Evolutionary conservation across 2,329 filamentous ascomycete genomes (phyloP).

Genomic region (Trichophaea hybrida): DNA sequence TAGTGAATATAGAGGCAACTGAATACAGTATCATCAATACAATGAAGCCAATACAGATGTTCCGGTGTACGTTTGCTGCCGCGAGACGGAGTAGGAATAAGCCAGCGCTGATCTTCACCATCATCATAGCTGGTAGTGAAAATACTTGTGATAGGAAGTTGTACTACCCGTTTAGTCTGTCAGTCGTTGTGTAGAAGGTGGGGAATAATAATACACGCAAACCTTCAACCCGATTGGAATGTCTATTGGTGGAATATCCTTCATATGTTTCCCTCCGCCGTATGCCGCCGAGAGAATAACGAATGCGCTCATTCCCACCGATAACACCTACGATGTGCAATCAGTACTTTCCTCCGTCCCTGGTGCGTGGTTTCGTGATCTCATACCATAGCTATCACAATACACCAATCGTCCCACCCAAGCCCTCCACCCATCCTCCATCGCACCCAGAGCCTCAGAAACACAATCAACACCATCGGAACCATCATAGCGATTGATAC

Average conservation of each 20-base stretch:
- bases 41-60: background rate
- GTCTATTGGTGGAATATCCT: background rate
- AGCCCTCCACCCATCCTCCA: background rate
- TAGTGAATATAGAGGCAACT: constrained; percentile 25
- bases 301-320: background rate
- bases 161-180: background rate
- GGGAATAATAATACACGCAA: background rate
- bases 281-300: background rate
- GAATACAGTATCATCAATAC: background rate
- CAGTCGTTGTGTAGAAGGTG: background rate
- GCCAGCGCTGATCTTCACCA: background rate
- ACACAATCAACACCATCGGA: background rate
- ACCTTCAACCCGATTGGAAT: background rate
- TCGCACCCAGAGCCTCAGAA: background rate
- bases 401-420: background rate
- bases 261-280: background rate
- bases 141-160: background rate
- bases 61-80: background rate
- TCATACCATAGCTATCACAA: background rate
- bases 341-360: background rate
- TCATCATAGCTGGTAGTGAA: background rate
- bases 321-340: background rate
- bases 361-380: background rate
- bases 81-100: constrained; percentile 1
- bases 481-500: constrained; percentile 1